Conservation (phyloP, 768 basidiomycete genomes). For the Lentinus tigrinus region DNA sequence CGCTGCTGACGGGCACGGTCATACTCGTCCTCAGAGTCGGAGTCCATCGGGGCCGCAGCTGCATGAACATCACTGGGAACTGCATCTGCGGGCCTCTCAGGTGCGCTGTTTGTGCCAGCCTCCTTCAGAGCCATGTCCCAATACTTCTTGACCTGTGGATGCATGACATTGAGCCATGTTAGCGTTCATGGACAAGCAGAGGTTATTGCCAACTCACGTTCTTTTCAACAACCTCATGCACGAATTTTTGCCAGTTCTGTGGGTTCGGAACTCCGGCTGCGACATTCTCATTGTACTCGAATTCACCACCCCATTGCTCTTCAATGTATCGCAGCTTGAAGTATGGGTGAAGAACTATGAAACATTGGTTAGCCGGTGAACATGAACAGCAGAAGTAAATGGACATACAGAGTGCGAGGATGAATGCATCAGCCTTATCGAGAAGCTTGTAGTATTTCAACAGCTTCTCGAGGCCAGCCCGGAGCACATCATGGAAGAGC, state of each 20-base stretch:
- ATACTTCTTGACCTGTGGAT: neutral
- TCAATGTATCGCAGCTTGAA: conserved; percentile 11
- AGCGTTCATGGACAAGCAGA: neutral
- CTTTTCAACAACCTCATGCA: neutral
- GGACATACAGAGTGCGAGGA: conserved; percentile 25
- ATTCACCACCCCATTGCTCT: neutral
- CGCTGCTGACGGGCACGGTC: neutral
- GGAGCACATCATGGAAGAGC: conserved; percentile 22
- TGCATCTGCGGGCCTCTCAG: neutral
- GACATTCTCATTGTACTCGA: neutral
- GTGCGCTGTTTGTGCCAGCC: neutral
- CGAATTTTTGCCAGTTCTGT: neutral
- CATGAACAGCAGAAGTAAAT: too few relatives aligned
- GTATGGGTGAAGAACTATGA: conserved; percentile 26
- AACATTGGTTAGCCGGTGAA: conserved; percentile 19
- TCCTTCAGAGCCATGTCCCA: neutral
- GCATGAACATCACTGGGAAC: neutral
- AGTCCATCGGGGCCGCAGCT: neutral
- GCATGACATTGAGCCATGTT: too few relatives aligned
- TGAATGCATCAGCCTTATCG: conserved; percentile 17
- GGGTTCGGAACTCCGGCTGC: neutral
- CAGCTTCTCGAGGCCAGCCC: conserved; percentile 25
- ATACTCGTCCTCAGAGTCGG: neutral
- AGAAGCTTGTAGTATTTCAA: conserved; percentile 22
- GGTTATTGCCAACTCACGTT: neutral